phyloP scores from a whole-genome alignment of 805 yeast genomes.

The Ogataea thermomethanolica region DNA sequence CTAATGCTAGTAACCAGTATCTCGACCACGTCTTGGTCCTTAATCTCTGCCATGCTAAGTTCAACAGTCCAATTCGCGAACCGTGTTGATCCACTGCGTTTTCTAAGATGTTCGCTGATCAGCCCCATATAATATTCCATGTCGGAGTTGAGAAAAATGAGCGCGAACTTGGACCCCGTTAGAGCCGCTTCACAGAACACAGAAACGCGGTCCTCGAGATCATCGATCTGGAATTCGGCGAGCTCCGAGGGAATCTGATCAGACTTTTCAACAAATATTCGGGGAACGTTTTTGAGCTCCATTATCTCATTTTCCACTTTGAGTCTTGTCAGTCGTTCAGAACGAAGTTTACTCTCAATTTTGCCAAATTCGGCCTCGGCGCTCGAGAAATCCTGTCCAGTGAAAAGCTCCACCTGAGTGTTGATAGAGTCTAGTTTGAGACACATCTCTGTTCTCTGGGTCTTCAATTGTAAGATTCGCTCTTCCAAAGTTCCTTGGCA shows the following conservation, averaged over 20 bases:
- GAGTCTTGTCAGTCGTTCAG: conserved; percentile 20
- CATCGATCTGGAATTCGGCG: not conserved
- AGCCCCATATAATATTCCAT: not conserved
- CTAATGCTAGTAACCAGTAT: conserved; percentile 1
- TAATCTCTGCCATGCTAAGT: not conserved
- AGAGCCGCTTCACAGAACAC: conserved; percentile 13
- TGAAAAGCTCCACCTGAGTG: conserved; percentile 9
- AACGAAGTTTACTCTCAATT: conserved; percentile 3
- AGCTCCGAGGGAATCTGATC: not conserved
- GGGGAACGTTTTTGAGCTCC: conserved; percentile 18
- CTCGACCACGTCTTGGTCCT: not conserved
- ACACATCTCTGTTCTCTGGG: conserved; percentile 8
- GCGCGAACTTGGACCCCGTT: conserved; percentile 11
- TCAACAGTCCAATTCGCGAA: conserved; percentile 6
- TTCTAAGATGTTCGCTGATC: conserved; percentile 3
- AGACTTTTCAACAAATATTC: conserved; percentile 10
- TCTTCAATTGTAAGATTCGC: conserved; percentile 10
- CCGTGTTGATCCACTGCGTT: not conserved
- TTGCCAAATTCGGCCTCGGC: not conserved
- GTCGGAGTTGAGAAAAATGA: conserved; percentile 3
- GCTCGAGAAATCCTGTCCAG: conserved; percentile 3
- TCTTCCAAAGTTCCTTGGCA: conserved; percentile 18
- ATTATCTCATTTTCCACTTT: conserved; percentile 24
- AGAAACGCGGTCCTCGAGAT: conserved; percentile 5
- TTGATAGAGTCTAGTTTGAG: conserved; percentile 7